Evolutionary conservation across 2,329 filamentous ascomycete genomes (phyloP), one percentile per base, ranked within the genome.

Genomic region (Neofusicoccum umdonicola): DNA sequence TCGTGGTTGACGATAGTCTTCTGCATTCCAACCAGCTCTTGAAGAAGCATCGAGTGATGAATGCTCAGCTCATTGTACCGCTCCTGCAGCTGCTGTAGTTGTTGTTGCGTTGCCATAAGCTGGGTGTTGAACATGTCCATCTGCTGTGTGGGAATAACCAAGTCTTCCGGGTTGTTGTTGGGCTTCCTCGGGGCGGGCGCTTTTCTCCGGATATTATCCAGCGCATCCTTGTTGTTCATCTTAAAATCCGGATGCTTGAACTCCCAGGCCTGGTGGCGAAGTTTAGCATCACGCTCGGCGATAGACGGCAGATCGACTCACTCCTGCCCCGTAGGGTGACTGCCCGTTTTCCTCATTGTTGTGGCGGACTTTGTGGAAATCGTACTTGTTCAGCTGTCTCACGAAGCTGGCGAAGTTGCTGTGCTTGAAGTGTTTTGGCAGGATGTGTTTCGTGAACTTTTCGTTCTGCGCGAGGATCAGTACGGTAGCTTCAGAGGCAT

Each of bases 351-450:
- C 92, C 74, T 96, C 92, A 69, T 92, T 96, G 72, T 93, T 91
- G 73, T 90, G 91, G 69, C 95, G 87, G 68, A 98, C 93, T 83
- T 99, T 99, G 83, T 99, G 95, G 71, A 99, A 99, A 75, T 97
- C 93, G 78, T 96, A 97, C 77, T 97, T 97, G 82, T 97, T 97
- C 65, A 97, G 82, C 77, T 97, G 93, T 56, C 93, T 90, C 65
- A 97, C 93, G 75, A 97, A 97, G 79, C 93, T 97, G 37, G 93
- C 93, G 81, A 97, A 97, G 77, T 97, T 97, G 85, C 92, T 96
- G 80, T 98, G 95, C 79, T 99, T 99, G 84, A 99, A 99, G 73
- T 98, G 93, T 76, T 98, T 97, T 2, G 95, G 95, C 15, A 99
- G 87, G 71, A 99, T 96, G 44, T 91, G 90, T 77, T 97, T 97